phyloP scores from a whole-genome alignment of 345 rosid genomes.

The Eucalyptus sideroxylon region DNA sequence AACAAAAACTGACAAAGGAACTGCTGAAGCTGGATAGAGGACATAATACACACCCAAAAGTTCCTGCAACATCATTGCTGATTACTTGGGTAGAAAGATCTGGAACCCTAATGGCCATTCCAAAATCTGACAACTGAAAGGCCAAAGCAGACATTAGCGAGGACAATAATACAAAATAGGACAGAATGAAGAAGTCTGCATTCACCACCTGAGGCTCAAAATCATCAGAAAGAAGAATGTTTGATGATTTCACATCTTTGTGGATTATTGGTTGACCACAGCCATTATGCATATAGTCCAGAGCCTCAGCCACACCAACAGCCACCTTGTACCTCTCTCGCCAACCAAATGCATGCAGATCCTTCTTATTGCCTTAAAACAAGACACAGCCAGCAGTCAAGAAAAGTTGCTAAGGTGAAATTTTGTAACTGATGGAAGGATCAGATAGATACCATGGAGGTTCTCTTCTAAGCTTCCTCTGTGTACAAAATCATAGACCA shows the following conservation, averaged over 20 bases:
- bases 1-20: neutral
- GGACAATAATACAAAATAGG: neutral
- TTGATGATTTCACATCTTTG: slow-evolving; percentile 93
- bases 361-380: slow-evolving; percentile 51
- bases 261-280: slow-evolving; percentile 73
- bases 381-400: neutral
- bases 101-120: slow-evolving; percentile 62
- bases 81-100: slow-evolving; percentile 32
- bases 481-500: slow-evolving; percentile 75
- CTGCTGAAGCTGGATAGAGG: neutral
- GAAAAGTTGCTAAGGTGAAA: neutral
- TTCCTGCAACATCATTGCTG: slow-evolving; percentile 70
- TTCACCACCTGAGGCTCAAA: slow-evolving; percentile 81
- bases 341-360: slow-evolving; percentile 56
- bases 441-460: slow-evolving; percentile 50
- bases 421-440: neutral
- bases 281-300: slow-evolving; percentile 66
- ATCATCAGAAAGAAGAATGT: slow-evolving; percentile 83
- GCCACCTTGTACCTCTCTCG: slow-evolving; percentile 79
- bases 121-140: slow-evolving; percentile 91
- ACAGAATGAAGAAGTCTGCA: neutral
- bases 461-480: slow-evolving; percentile 97
- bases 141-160: slow-evolving; percentile 4
- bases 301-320: slow-evolving; percentile 80
- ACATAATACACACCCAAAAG: slow-evolving; percentile 63